Evolutionary conservation across 1,284 basidiomycete species (phyloP).

Genomic region (Boletellus deceptivus): DNA sequence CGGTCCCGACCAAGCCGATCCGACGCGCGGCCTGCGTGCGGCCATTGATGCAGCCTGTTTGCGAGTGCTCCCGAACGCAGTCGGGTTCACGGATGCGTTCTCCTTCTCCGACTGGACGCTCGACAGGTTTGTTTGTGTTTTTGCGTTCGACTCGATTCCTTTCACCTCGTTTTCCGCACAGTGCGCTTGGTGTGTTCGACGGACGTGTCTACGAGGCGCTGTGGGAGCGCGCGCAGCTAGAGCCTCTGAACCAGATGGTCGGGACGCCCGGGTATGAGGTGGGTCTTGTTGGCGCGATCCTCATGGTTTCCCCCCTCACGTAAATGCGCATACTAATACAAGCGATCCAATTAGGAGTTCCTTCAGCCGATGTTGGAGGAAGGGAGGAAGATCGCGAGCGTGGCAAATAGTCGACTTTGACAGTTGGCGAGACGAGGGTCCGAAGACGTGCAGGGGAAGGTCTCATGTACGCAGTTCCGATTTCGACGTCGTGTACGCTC

Average conservation of each 20-base stretch:
- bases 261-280: conserved; percentile 56
- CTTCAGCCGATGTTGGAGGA: conserved; percentile 29
- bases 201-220: conserved; percentile 70
- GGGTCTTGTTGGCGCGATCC: conserved; percentile 12
- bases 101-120: conserved; percentile 78
- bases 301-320: too few relatives aligned
- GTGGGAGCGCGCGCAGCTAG: conserved; percentile 57
- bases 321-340: neutral
- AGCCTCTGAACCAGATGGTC: conserved; percentile 61
- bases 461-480: too few relatives aligned
- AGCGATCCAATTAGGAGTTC: conserved; percentile 14
- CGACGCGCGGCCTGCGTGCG: conserved; percentile 51
- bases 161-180: conserved; percentile 17
- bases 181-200: conserved; percentile 63
- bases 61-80: conserved; percentile 61
- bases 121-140: conserved; percentile 48
- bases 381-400: conserved; percentile 19
- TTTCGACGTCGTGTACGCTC: too few relatives aligned
- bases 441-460: too few relatives aligned
- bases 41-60: conserved; percentile 51
- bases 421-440: too few relatives aligned
- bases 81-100: conserved; percentile 74
- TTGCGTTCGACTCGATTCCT: neutral
- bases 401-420: conserved; percentile 24
- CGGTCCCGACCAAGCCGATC: conserved; percentile 35